Conservation (phyloP, 257 asterid species). For the Solanum pimpinellifolium region DNA sequence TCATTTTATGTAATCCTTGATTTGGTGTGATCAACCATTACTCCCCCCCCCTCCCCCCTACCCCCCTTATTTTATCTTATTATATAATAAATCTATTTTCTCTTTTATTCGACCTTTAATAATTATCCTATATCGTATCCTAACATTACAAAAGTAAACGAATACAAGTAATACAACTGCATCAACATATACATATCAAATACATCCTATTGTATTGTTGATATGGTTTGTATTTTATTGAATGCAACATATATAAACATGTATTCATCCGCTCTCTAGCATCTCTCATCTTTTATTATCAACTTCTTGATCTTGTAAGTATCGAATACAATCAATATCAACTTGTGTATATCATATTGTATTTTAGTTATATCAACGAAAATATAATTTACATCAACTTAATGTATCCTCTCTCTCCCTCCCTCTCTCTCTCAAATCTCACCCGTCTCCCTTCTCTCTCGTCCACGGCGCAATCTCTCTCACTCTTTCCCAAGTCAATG, state of each 20-base stretch:
- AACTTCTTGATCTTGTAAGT: background rate
- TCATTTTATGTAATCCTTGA: background rate
- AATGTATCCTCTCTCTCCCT: background rate
- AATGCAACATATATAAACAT: too few species aligned
- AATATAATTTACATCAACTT: background rate
- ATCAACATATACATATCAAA: too few species aligned
- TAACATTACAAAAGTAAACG: background rate
- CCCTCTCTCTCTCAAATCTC: background rate
- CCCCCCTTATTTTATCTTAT: background rate
- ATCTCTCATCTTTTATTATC: background rate
- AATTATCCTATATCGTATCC: background rate
- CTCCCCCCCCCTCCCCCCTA: too few species aligned
- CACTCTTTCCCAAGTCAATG: background rate
- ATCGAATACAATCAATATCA: background rate
- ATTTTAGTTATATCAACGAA: background rate
- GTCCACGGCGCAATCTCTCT: background rate
- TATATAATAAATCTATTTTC: background rate
- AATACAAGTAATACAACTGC: background rate
- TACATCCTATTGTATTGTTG: background rate
- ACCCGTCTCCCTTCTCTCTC: background rate
- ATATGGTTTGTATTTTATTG: background rate
- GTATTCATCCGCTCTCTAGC: background rate
- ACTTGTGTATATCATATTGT: background rate
- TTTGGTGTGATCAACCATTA: background rate
- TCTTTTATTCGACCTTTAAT: background rate